Evolutionary conservation across 2,329 filamentous ascomycete species (phyloP).

Genomic region (Fusarium redolens): DNA sequence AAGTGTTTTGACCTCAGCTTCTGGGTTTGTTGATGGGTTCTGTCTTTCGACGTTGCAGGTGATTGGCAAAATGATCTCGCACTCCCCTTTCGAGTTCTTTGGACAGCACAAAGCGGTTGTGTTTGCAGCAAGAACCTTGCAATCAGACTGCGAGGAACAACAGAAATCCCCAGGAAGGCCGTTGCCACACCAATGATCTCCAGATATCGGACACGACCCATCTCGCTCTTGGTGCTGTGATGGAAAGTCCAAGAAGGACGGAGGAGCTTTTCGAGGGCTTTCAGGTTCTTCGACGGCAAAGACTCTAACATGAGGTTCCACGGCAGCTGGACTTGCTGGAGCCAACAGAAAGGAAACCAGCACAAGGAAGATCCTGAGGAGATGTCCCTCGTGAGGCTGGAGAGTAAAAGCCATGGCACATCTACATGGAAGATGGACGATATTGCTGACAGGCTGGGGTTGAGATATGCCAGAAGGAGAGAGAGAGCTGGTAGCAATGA

Average conservation of each 20-base stretch:
- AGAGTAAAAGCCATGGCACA: constrained; percentile 37
- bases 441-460: constrained; percentile 5
- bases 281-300: constrained; percentile 18
- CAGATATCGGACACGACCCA: constrained; percentile 34
- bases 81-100: constrained; percentile 27
- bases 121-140: constrained; percentile 43
- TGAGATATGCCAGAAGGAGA: constrained; percentile 5
- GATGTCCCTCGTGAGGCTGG: constrained; percentile 31
- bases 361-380: constrained; percentile 35
- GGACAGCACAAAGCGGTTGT: constrained; percentile 44
- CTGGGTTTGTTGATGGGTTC: constrained; percentile 30
- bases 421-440: constrained; percentile 33
- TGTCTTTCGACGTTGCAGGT: constrained; percentile 36
- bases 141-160: constrained; percentile 30
- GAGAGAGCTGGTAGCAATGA: constrained; percentile 23
- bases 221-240: constrained; percentile 26
- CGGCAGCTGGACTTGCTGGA: constrained; percentile 25
- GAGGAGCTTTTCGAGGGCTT: constrained; percentile 4
- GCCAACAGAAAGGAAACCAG: constrained; percentile 36
- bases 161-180: constrained; percentile 39
- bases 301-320: constrained; percentile 32
- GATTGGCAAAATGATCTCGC: constrained; percentile 37
- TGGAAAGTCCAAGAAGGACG: constrained; percentile 10
- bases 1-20: constrained; percentile 36
- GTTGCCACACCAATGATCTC: constrained; percentile 35